These are phyloP conservation scores for Hyaloscypha variabilis DNA, from an alignment of 495 filamentous ascomycete genomes.

Conservation along the genomic window DNA sequence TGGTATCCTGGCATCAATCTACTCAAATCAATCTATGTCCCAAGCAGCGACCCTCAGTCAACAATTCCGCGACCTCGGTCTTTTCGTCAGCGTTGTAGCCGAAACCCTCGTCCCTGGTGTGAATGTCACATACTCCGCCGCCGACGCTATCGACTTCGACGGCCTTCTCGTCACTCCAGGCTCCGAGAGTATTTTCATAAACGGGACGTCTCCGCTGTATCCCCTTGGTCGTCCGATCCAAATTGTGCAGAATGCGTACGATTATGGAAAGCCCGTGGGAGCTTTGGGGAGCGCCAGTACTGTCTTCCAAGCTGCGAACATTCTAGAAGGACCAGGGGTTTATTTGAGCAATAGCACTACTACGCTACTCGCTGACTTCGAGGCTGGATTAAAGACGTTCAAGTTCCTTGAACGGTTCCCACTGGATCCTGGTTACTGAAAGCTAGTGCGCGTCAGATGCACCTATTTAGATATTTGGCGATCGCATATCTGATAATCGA, in stretches of 20 bases:
- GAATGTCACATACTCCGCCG: slow-evolving; percentile 69
- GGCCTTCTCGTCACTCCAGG: slow-evolving; percentile 52
- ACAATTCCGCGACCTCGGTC: slow-evolving; percentile 46
- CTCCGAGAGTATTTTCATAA: slow-evolving; percentile 48
- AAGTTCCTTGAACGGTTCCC: slow-evolving; percentile 65
- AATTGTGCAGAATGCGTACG: slow-evolving; percentile 67
- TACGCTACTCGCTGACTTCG: slow-evolving; percentile 47
- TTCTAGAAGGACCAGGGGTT: slow-evolving; percentile 52
- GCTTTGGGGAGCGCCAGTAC: slow-evolving; percentile 53
- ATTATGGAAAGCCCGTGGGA: slow-evolving; percentile 74
- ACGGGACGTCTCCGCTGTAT: background rate
- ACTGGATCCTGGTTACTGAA: slow-evolving; percentile 41
- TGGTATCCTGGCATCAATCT: slow-evolving; percentile 56
- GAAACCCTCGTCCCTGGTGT: slow-evolving; percentile 60
- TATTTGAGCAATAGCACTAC: slow-evolving; percentile 42
- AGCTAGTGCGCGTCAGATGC: no score
- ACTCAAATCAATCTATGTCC: slow-evolving; percentile 29
- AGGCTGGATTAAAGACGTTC: slow-evolving; percentile 65
- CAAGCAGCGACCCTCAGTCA: slow-evolving; percentile 51
- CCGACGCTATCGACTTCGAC: slow-evolving; percentile 74
- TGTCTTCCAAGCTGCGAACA: slow-evolving; percentile 47
- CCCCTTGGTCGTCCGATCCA: slow-evolving; percentile 65
- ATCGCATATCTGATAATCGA: no score
- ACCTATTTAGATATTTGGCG: no score
- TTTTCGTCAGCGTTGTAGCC: slow-evolving; percentile 63